These are phyloP conservation scores for Pseudoscleropodium purum DNA, from an alignment of 225 moss, liverwort and hornwort genomes.

Conservation along the genomic window DNA sequence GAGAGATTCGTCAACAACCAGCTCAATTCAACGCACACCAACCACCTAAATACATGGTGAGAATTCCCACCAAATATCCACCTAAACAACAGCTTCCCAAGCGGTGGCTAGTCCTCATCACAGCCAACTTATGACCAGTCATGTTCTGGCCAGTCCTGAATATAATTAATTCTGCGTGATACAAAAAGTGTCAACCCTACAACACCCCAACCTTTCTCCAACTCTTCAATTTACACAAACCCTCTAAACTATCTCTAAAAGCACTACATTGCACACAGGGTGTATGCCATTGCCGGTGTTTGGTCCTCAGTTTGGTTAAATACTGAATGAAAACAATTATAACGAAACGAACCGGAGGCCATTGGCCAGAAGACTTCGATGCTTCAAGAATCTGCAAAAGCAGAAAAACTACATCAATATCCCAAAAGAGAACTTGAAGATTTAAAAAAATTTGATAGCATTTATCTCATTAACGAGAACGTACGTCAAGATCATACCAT, in stretches of 20 bases:
- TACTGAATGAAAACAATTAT: background rate
- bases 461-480: background rate
- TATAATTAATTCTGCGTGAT: background rate
- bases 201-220: background rate
- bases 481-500: background rate
- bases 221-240: conserved; percentile 19
- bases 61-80: background rate
- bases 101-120: background rate
- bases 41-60: background rate
- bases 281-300: background rate
- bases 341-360: background rate
- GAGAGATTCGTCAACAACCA: background rate
- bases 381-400: background rate
- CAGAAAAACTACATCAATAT: background rate
- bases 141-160: background rate
- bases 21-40: background rate
- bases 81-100: background rate
- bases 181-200: background rate
- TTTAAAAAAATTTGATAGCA: background rate
- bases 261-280: background rate
- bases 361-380: background rate
- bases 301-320: background rate
- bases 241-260: background rate
- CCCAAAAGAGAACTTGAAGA: background rate
- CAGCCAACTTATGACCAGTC: background rate